Percentiles rank a stretch among this genome's conserved stretches.
Conservation (phyloP, 768 basidiomycete genomes). For the Stropharia rugosoannulata region DNA sequence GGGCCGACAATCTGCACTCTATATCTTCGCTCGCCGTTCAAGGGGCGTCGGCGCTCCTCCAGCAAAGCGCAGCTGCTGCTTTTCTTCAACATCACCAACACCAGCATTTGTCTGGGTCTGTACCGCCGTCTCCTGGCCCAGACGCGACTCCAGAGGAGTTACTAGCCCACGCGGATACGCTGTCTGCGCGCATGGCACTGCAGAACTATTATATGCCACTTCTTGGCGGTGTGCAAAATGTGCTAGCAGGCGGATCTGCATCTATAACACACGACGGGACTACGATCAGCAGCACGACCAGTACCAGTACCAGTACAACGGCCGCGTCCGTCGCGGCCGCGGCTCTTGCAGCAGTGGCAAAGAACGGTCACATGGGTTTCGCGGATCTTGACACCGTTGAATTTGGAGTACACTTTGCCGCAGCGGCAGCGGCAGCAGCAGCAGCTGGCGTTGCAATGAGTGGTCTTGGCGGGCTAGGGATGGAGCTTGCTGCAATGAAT, state of each 20-base stretch:
- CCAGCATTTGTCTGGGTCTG: not conserved
- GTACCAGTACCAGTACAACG: conserved; percentile 7
- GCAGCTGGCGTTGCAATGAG: conserved; percentile 25
- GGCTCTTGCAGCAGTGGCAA: conserved; percentile 18
- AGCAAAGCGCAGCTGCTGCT: conserved; percentile 14
- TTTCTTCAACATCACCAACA: conserved; percentile 17
- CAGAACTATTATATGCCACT: conserved; percentile 66
- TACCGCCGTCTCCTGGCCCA: conserved; percentile 33
- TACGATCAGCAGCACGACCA: not conserved
- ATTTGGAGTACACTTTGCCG: conserved; percentile 28
- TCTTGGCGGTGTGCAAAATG: conserved; percentile 45
- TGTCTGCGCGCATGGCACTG: conserved; percentile 59
- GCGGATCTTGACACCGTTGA: conserved; percentile 23
- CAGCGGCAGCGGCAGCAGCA: conserved; percentile 23
- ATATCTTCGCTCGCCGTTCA: conserved; percentile 10
- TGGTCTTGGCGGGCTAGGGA: conserved; percentile 17
- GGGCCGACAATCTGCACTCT: conserved; percentile 7
- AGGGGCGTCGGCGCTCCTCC: conserved; percentile 8
- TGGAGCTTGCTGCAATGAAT: conserved; percentile 14
- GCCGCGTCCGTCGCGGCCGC: conserved; percentile 20
- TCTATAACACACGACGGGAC: conserved; percentile 8
- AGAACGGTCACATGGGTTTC: conserved; percentile 17
- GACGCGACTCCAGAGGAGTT: conserved; percentile 57
- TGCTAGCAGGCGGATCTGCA: conserved; percentile 28
- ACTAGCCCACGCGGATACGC: conserved; percentile 52